These are phyloP conservation scores for Lactarius deliciosus DNA, from an alignment of 768 basidiomycete species.

Conservation along the genomic window DNA sequence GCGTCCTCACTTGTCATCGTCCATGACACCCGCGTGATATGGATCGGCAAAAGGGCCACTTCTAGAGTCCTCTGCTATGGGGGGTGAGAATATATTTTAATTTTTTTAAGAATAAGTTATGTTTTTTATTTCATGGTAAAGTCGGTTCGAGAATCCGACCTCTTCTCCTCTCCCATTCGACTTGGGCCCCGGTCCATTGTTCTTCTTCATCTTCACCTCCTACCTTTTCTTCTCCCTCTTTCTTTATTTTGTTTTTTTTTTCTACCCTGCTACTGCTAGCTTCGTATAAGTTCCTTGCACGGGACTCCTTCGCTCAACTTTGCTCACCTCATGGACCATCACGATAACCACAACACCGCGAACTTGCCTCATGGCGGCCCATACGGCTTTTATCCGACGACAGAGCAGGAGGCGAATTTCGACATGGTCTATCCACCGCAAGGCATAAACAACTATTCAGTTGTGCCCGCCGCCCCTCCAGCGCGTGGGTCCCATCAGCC, in stretches of 20 bases:
- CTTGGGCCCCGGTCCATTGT: conserved; percentile 1
- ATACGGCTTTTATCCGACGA: conserved; percentile 38
- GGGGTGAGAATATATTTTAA: background rate
- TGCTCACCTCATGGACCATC: conserved; percentile 36
- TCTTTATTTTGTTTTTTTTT: conserved; percentile 38
- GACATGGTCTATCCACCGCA: conserved; percentile 43
- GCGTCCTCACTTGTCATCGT: conserved; percentile 13
- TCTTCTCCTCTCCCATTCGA: conserved; percentile 17
- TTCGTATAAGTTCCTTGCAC: conserved; percentile 27
- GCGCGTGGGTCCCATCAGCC: conserved; percentile 65
- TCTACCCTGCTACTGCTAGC: conserved; percentile 35
- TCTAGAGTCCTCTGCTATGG: background rate
- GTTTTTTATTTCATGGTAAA: background rate
- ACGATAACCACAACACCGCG: conserved; percentile 32
- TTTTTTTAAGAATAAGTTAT: background rate
- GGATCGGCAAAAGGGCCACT: background rate
- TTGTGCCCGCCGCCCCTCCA: conserved; percentile 54
- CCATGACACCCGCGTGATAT: conserved; percentile 18
- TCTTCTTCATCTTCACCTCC: conserved; percentile 21
- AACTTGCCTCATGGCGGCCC: conserved; percentile 34
- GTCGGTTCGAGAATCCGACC: background rate
- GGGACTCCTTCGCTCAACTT: conserved; percentile 29
- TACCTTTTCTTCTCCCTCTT: conserved; percentile 35
- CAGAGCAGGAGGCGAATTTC: conserved; percentile 36
- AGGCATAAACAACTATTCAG: conserved; percentile 55